A percentile compares a stretch with the other conserved stretches of the same genome.
These are phyloP conservation scores for barrel medic (Medicago truncatula) DNA, from an alignment of 306 rosid species.

Conservation along the genomic window MtrunA17r5.0-ANR NC_053046.1:7052501-7053000, in stretches of 20 bases:
- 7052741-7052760: constrained; percentile 23
- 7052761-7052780: constrained; percentile 15
- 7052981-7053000: constrained; percentile 83
- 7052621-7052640: background rate
- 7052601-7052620: constrained; percentile 12
- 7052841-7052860: constrained; percentile 99
- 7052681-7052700: constrained; percentile 27
- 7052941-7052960: constrained; percentile 91
- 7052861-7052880: constrained; percentile 93
- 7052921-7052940: constrained; percentile 91
- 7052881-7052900: constrained; percentile 97
- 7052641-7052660: constrained; percentile 7
- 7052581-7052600: background rate
- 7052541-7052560: background rate
- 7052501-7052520: constrained; percentile 31
- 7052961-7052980: constrained; percentile 95
- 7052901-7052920: constrained; percentile 94
- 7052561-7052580: constrained; percentile 13
- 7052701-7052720: background rate
- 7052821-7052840: constrained; percentile 40
- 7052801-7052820: constrained; percentile 44
- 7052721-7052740: background rate
- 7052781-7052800: constrained; percentile 22
- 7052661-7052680: constrained; percentile 30
- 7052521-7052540: background rate